Conservation (phyloP, 768 basidiomycete species). For the Piloderma croceum region DNA sequence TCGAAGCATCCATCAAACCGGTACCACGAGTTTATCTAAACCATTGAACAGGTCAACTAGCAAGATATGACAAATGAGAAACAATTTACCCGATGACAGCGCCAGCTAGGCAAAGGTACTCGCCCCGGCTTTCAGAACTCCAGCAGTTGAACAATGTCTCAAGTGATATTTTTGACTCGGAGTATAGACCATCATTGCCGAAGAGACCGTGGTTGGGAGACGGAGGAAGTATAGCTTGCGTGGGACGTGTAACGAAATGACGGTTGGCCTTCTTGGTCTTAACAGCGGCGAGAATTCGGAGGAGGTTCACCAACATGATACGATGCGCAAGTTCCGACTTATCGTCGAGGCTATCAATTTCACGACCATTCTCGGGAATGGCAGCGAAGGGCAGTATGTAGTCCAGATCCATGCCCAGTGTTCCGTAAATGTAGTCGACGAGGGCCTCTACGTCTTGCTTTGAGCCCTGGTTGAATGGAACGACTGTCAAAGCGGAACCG, state of each 20-base stretch:
- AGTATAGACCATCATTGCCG: conserved; percentile 96
- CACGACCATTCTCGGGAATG: conserved; percentile 96
- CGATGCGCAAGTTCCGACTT: conserved; percentile 96
- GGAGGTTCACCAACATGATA: conserved; percentile 96
- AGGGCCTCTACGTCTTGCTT: conserved; percentile 98
- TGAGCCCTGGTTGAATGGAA: conserved; percentile 98
- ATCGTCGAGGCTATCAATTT: conserved; percentile 96
- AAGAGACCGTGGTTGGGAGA: conserved; percentile 98
- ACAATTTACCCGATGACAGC: conserved; percentile 88
- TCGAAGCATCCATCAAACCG: conserved; percentile 92
- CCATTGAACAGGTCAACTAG: conserved; percentile 9
- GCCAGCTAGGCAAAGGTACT: conserved; percentile 95
- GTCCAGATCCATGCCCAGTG: conserved; percentile 93
- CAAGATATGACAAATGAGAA: conserved; percentile 1
- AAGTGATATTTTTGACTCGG: conserved; percentile 96
- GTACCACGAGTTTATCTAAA: conserved; percentile 99
- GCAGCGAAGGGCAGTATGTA: conserved; percentile 99
- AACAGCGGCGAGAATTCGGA: conserved; percentile 93
- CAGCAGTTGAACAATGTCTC: conserved; percentile 98
- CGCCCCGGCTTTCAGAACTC: conserved; percentile 98
- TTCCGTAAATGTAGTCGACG: conserved; percentile 96
- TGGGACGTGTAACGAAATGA: conserved; percentile 94
- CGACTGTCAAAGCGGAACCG: conserved; percentile 94
- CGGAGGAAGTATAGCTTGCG: conserved; percentile 94
- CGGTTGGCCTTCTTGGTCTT: conserved; percentile 98